Base-by-base conservation (phyloP, 345 rosid species). In the Murraya koenigii region DNA sequence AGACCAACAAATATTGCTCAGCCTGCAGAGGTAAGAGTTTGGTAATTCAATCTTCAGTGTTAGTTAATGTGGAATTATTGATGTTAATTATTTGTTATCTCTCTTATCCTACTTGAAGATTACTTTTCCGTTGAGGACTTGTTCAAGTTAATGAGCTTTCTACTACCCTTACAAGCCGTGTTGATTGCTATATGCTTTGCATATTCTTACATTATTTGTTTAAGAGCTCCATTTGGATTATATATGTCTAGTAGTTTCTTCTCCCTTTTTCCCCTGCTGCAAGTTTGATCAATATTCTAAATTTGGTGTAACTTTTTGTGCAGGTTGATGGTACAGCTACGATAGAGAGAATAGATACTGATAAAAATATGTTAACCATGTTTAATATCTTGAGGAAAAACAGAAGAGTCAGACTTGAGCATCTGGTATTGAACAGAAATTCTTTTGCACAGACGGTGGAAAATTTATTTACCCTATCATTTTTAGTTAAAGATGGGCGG, bases 371-470 rank as follows among this genome's bases (percentile, higher is more conserved):
- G 88, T 66, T 78, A 30, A 81, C 81, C 17, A 84, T 84, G 86
- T 87, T 87, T 75, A 74, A 69, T 36, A 80, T 85, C 49, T 79
- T 87, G 74, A 82, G 76, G 81, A 84, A 79, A 80, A 80, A 82
- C 38, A 85, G 73, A 65, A 80, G 59, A 60, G 87, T 85, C 69
- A 79, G 65, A 77, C 82, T 85, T 49, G 88, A 85, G 71, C 65
- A 79, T 77, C 72, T 85, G 36, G 67, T 88, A 36, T 59, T 88
- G 69, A 88, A 88, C 60, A 72, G 87, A 72, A 77, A 75, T 52
- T 87, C 90, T 14, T 87, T 85, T 85, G 76, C 90, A 19, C 88
- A 80, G 76, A 85, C 88, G 6, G 86, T 88, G 66, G 90, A 88
- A 80, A 88, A 85, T 78, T 58, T 88, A 77, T 88, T 88, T 81